Conservation (phyloP, 2,329 filamentous ascomycete genomes). For the Tolypocladium pustulatum region DNA sequence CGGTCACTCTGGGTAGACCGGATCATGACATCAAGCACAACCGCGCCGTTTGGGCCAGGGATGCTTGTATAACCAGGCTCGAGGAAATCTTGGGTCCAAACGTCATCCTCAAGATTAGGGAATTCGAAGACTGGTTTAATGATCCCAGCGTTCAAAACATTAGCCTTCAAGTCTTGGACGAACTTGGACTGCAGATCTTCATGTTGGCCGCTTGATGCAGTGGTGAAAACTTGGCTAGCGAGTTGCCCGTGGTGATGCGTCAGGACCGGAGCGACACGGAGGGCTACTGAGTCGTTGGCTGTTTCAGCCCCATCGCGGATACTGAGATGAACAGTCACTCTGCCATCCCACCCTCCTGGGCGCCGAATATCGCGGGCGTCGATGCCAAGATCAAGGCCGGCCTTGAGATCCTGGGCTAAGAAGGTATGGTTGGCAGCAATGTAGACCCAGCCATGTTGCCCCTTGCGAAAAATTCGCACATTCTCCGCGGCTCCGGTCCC, state of each 20-base stretch:
- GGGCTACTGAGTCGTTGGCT: constrained; percentile 15
- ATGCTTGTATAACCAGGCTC: constrained; percentile 28
- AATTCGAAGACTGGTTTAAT: constrained; percentile 11
- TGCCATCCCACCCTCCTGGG: constrained; percentile 15
- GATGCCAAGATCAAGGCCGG: constrained; percentile 23
- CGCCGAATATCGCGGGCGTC: constrained; percentile 21
- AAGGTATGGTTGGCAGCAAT: constrained; percentile 17
- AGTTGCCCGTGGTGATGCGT: constrained; percentile 25
- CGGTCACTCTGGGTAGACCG: constrained; percentile 17
- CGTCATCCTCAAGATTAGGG: constrained; percentile 15
- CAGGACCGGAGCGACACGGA: constrained; percentile 26
- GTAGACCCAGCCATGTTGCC: constrained; percentile 12
- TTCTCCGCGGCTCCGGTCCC: constrained; percentile 2
- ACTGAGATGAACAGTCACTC: constrained; percentile 15
- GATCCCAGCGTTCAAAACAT: constrained; percentile 7
- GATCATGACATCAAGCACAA: constrained; percentile 22
- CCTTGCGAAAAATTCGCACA: constrained; percentile 19
- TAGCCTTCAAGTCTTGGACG: constrained; percentile 7
- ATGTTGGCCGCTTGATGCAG: constrained; percentile 1
- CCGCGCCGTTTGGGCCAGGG: constrained; percentile 21
- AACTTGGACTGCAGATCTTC: constrained; percentile 8
- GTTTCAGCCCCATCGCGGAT: constrained; percentile 11
- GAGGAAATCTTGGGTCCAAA: constrained; percentile 28
- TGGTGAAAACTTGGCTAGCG: constrained; percentile 15
- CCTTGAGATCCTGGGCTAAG: constrained; percentile 12